Evolutionary conservation across 192 early-diverging fungal species (phyloP).

Genomic region (Oehlia diaphana): DNA sequence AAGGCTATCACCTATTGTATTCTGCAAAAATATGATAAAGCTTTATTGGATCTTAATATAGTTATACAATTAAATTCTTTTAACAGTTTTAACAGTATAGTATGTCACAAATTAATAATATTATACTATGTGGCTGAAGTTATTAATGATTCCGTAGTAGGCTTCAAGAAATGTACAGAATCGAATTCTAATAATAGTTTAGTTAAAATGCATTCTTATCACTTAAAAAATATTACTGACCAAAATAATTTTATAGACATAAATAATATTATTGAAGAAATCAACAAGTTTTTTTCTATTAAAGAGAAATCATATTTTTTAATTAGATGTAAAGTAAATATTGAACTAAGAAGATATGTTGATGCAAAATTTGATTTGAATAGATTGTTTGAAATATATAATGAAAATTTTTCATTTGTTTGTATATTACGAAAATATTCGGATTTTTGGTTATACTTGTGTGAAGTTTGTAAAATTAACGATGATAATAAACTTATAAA

Average conservation of each 20-base stretch:
- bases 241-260: background rate
- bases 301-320: background rate
- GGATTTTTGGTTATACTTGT: background rate
- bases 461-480: background rate
- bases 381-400: background rate
- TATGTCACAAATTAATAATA: no score
- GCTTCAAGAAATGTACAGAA: no score
- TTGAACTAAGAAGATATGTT: background rate
- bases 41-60: no score
- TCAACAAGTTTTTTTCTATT: background rate
- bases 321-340: background rate
- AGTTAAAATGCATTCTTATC: background rate
- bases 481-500: background rate
- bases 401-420: background rate
- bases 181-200: background rate
- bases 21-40: background rate
- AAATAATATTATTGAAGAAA: background rate
- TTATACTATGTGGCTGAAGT: no score
- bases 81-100: no score
- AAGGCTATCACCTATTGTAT: no score
- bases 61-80: no score
- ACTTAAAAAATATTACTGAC: background rate
- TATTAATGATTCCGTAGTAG: no score
- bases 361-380: background rate
- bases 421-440: background rate